Base-by-base conservation (phyloP, 192 early-diverging fungal species). In the Gaertneriomyces semiglobifer region DNA sequence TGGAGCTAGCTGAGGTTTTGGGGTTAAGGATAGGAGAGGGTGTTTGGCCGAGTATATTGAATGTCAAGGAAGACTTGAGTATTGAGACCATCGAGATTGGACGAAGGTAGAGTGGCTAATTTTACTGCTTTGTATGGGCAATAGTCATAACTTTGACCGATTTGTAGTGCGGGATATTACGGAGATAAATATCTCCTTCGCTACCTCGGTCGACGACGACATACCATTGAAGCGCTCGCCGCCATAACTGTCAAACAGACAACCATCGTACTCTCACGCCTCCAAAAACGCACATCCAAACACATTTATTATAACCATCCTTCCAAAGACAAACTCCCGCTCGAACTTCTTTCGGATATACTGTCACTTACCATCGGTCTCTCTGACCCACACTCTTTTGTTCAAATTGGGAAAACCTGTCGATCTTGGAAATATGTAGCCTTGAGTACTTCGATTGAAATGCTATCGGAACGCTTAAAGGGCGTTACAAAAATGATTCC, bases 61-160 rank as follows among this genome's bases (percentile, higher is more conserved):
- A 52, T 5, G 0, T 52, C 20, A 18, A 18, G 20, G 20, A 52
- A 20, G 50, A 52, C 20, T 52, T 52, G 50, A 52, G n/a, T 6
- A 20, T 52, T 18, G 20, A n/a, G 6, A 52, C 50, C n/a, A 52
- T 52, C 20, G 50, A 52, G 20, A 52, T 52, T 52, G 50, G 50
- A 4, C 50, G 50, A 6, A 52, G 50, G 16, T 50, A 50, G 12
- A n/a, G 12, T 12, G 12, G 12, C 16, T 2, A 9, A 11, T 50
- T 18, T 50, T 50, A 12, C 48, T 1, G 12, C 14, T 12, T 50
- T 50, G 12, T 50, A 12, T 18, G 12, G 48, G 12, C 48, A n/a
- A 0, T 12, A 12, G 48, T 18, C 2, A 50, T 52, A n/a, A 18
- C 3, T 18, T 52, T 18, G 5, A 18, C 20, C 20, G n/a, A n/a